These are phyloP conservation scores for Amaranthus tricolor DNA, from an alignment of 179 eudicot species.

Conservation along the genomic window DNA sequence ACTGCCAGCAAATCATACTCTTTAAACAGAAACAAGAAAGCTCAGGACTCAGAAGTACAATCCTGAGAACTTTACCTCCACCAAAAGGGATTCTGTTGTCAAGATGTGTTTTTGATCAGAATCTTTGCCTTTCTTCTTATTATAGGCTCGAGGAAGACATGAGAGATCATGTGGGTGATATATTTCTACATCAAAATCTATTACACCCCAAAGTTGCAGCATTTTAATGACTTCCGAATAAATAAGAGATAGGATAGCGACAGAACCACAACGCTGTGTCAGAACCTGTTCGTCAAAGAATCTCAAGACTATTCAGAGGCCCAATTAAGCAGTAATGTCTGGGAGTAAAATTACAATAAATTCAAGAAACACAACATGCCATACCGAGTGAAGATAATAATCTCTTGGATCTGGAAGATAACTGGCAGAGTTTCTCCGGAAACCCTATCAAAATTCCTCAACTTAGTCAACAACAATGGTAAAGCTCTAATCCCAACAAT, in stretches of 20 bases:
- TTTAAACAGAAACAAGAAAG: constrained; percentile 23
- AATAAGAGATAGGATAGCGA: constrained; percentile 65
- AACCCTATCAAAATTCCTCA: constrained; percentile 51
- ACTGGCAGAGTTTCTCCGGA: constrained; percentile 53
- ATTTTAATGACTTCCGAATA: constrained; percentile 80
- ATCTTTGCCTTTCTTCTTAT: constrained; percentile 62
- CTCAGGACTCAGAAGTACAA: background rate
- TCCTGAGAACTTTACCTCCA: constrained; percentile 48
- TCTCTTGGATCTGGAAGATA: constrained; percentile 54
- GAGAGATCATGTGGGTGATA: constrained; percentile 64
- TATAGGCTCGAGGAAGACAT: constrained; percentile 75
- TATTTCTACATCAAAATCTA: constrained; percentile 81
- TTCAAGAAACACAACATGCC: constrained; percentile 10
- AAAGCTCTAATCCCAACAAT: background rate
- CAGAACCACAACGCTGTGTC: constrained; percentile 80
- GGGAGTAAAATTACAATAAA: background rate
- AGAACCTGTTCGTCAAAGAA: constrained; percentile 51
- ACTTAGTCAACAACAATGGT: constrained; percentile 3
- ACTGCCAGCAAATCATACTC: background rate
- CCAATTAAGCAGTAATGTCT: background rate
- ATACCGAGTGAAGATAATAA: constrained; percentile 89
- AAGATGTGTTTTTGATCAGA: constrained; percentile 73
- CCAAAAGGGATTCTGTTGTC: constrained; percentile 64
- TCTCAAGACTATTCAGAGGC: constrained; percentile 4
- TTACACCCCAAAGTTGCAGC: constrained; percentile 64